phyloP scores from a whole-genome alignment of 2,329 filamentous ascomycete genomes.

The Ophiostoma angusticollis region DNA sequence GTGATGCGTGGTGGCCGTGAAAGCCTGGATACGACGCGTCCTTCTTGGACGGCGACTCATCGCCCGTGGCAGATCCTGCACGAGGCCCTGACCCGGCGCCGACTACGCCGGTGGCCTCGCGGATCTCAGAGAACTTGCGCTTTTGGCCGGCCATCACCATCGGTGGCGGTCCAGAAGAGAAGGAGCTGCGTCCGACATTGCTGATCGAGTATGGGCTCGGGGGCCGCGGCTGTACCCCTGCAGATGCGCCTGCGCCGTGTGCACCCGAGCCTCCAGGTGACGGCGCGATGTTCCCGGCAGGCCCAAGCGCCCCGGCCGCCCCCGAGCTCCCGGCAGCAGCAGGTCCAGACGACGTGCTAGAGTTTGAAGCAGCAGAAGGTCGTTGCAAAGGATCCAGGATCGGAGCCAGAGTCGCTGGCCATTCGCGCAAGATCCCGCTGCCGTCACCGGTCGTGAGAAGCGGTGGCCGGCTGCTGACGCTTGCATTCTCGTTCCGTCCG shows the following conservation, averaged over 20 bases:
- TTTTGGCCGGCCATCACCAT: constrained; percentile 26
- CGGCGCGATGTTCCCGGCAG: too few species aligned
- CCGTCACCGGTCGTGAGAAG: background rate
- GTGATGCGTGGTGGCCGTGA: background rate
- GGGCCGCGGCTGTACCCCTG: background rate
- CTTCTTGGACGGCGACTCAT: constrained; percentile 7
- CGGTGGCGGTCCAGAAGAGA: constrained; percentile 11
- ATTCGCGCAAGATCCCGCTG: constrained; percentile 1
- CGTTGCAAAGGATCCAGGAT: too few species aligned
- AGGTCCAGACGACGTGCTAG: too few species aligned
- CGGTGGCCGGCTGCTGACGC: background rate
- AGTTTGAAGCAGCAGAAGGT: too few species aligned
- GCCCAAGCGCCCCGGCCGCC: too few species aligned
- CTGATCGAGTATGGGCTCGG: constrained; percentile 5
- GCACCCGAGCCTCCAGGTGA: too few species aligned
- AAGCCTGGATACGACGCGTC: constrained; percentile 8
- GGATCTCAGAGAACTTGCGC: constrained; percentile 24
- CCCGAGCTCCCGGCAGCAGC: too few species aligned
- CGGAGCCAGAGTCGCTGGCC: background rate
- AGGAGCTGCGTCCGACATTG: constrained; percentile 8
- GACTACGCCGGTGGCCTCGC: constrained; percentile 10
- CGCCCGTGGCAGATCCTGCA: constrained; percentile 2
- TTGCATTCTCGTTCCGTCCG: background rate
- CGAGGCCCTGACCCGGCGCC: background rate
- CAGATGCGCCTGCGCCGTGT: background rate